A percentile compares a stretch with the other conserved stretches of the same genome.
Evolutionary conservation across 2,329 filamentous ascomycete genomes (phyloP).

Genomic region (Tolypocladium endophyticum): DNA sequence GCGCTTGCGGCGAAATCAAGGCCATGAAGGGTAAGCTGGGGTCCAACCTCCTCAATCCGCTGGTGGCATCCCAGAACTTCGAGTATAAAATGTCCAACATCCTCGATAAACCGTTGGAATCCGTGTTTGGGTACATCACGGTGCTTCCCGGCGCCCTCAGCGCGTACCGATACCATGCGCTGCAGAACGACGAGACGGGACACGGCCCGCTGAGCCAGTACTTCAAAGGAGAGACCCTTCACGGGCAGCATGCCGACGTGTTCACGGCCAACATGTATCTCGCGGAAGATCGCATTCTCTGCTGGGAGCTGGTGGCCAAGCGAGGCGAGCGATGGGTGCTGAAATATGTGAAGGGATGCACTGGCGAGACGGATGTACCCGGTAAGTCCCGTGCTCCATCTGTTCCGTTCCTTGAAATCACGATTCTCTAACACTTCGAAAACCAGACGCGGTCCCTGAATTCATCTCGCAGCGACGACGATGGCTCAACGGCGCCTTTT

Average conservation of each 20-base stretch:
- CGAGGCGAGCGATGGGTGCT: conserved; percentile 90
- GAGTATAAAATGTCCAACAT: conserved; percentile 99
- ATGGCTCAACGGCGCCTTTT: conserved; percentile 98
- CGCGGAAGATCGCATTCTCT: conserved; percentile 80
- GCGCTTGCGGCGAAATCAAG: conserved; percentile 94
- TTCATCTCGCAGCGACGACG: conserved; percentile 93
- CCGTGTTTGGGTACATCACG: conserved; percentile 96
- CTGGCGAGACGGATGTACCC: conserved; percentile 94
- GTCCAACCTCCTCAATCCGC: conserved; percentile 75
- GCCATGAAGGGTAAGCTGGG: conserved; percentile 87
- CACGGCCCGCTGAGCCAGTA: conserved; percentile 95
- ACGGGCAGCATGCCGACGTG: conserved; percentile 91
- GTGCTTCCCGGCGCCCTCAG: conserved; percentile 90
- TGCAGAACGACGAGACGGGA: conserved; percentile 94
- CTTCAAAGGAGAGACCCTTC: conserved; percentile 96
- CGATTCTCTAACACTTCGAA: neutral
- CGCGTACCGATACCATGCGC: conserved; percentile 88
- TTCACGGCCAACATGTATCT: conserved; percentile 97
- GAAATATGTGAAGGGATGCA: conserved; percentile 95
- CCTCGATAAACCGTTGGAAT: conserved; percentile 91
- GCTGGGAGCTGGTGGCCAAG: conserved; percentile 94
- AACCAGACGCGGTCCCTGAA: conserved; percentile 74
- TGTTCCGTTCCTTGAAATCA: neutral
- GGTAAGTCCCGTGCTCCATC: conserved; percentile 44
- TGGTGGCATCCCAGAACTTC: conserved; percentile 96